These are phyloP conservation scores for Fusarium udum DNA, from an alignment of 2,329 filamentous ascomycete species.

Conservation along the genomic window DNA sequence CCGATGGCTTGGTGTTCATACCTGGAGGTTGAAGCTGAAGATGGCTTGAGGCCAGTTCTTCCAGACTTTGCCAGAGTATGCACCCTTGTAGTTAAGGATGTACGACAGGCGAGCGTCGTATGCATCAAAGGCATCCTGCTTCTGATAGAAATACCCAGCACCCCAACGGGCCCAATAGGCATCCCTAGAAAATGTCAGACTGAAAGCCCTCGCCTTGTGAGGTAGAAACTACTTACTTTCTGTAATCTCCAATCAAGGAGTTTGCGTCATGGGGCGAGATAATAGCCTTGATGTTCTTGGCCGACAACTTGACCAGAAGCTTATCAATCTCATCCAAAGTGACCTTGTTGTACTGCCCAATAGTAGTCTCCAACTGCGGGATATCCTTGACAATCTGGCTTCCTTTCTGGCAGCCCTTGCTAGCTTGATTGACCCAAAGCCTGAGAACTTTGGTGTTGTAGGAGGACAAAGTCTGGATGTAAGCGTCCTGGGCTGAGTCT, in stretches of 20 bases:
- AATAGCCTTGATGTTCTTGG: not conserved
- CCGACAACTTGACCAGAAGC: not conserved
- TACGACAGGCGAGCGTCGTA: not conserved
- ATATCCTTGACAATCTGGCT: not conserved
- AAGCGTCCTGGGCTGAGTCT: not conserved
- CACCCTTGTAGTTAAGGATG: not conserved
- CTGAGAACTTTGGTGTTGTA: not conserved
- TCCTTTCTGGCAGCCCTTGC: not conserved
- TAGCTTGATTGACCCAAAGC: not conserved
- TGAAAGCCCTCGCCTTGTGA: accelerated
- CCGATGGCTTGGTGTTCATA: accelerated
- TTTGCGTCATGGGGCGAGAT: not conserved
- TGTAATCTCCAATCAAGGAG: not conserved
- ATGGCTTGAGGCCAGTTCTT: not conserved
- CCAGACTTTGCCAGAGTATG: not conserved
- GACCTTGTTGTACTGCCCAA: not conserved
- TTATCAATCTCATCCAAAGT: not conserved
- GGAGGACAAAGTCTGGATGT: not conserved
- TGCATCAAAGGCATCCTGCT: not conserved
- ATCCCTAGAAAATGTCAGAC: accelerated
- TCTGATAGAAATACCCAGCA: not conserved
- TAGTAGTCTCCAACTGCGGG: not conserved
- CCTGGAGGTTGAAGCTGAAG: not conserved
- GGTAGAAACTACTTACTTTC: not conserved
- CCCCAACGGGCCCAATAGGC: not conserved